Base-by-base conservation (phyloP, 805 yeast species). In the Phaffomyces thermotolerans region DNA sequence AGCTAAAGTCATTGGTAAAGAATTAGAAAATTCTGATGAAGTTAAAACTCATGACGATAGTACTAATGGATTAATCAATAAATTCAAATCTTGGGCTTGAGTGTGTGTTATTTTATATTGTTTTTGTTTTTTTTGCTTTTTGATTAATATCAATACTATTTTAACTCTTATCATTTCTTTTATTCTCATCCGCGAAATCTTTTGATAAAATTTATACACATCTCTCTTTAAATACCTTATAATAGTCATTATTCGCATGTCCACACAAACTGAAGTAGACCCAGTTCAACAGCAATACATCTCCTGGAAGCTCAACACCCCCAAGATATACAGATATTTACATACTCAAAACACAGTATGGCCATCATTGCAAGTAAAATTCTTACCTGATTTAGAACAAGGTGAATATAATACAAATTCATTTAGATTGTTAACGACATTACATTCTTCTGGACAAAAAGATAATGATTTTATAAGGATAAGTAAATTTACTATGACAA, bases 1-100 rank as follows among this genome's bases (percentile, higher is more conserved):
- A 64, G 99, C 99, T 63, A 93, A 93, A 81, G 93, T 77, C 47
- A 91, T 93, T 61, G 91, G 95, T 59, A 77, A 77, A 58, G 97
- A 93, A 72, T 80, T 93, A 63, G 85, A 84, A 57, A 78, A 75
- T 62, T 58, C 69, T 27, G 62, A 65, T 37, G 67, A 70, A 43
- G 80, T 84, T 44, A 63, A 70, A 31, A 62, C 79, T 48, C 99
- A 93, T 68, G 99, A 93, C 65, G 81, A 82, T 34, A 85, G 96
- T 39, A 93, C 99, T 57, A 84, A 84, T 64, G 88, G 84, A 52
- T 78, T 93, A 71, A 89, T 93, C 71, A 91, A 93, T 83, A 84
- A 84, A 72, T 93, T 88, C 83, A 91, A 91, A 75, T 64, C 75
- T 59, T 91, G 98, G 97, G 49, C 53, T 37, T 49, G 27, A 31